Percentiles rank a stretch among this genome's conserved stretches.
phyloP scores from a whole-genome alignment of 371 early-diverging fungal species.

The Mucor velutinosus region DNA sequence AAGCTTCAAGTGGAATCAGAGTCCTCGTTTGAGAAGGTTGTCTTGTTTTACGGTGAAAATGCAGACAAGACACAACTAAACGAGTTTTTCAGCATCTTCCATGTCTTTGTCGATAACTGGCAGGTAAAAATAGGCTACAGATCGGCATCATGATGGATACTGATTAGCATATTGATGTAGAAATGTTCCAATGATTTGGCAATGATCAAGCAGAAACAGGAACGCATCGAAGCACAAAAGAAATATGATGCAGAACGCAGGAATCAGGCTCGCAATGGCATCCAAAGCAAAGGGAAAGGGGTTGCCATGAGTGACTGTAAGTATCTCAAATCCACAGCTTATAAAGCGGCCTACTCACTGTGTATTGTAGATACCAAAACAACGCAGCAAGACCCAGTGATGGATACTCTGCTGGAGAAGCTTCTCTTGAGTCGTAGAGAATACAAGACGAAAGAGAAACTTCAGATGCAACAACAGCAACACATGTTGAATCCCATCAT shows the following conservation, averaged over 20 bases:
- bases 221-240: slow-evolving; percentile 47
- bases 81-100: slow-evolving; percentile 86
- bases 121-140: slow-evolving; percentile 7
- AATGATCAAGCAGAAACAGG: slow-evolving; percentile 30
- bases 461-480: not conserved
- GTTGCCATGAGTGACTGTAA: slow-evolving; percentile 45
- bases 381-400: slow-evolving; percentile 20
- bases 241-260: slow-evolving; percentile 46
- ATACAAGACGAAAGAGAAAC: slow-evolving; percentile 23
- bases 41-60: slow-evolving; percentile 79
- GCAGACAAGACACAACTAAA: slow-evolving; percentile 72
- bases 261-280: slow-evolving; percentile 25
- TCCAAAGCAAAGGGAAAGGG: slow-evolving; percentile 38
- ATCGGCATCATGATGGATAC: not conserved
- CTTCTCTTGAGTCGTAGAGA: slow-evolving; percentile 18
- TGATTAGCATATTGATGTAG: slow-evolving; percentile 4
- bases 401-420: slow-evolving; percentile 20
- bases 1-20: slow-evolving; percentile 49
- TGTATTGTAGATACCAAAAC: slow-evolving; percentile 17
- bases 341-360: not conserved
- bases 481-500: slow-evolving; percentile 3
- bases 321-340: not conserved
- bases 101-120: slow-evolving; percentile 50
- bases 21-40: slow-evolving; percentile 18
- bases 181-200: slow-evolving; percentile 33